Conservation (phyloP, 306 rosid genomes). For the Luffa aegyptiaca region DNA sequence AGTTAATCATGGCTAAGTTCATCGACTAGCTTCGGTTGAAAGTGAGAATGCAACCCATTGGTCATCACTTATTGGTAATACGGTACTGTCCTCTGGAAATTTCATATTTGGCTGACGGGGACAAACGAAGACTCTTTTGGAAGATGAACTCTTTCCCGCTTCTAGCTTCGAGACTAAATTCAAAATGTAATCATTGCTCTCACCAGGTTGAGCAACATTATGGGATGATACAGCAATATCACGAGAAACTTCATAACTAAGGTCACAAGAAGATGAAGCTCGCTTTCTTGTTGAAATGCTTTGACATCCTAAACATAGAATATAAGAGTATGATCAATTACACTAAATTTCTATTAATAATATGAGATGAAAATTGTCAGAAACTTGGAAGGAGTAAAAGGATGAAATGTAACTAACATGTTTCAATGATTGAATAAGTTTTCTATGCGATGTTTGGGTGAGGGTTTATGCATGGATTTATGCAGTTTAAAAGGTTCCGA, state of each 20-base stretch:
- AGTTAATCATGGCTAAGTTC: too few species aligned
- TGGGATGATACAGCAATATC: not conserved
- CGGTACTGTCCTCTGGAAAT: conserved; percentile 18
- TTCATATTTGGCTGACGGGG: conserved; percentile 22
- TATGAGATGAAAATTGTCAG: not conserved
- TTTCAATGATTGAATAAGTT: not conserved
- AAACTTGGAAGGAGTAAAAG: not conserved
- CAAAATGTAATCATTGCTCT: conserved; percentile 2
- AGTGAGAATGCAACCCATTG: conserved; percentile 39
- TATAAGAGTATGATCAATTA: not conserved
- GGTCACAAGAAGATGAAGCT: conserved; percentile 8
- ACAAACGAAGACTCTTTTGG: conserved; percentile 18
- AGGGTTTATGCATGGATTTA: not conserved
- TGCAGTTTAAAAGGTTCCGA: not conserved
- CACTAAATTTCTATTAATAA: not conserved
- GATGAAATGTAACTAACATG: not conserved
- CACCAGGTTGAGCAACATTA: not conserved
- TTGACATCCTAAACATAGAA: conserved; percentile 15
- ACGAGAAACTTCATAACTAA: not conserved
- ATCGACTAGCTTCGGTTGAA: not conserved
- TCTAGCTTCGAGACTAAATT: conserved; percentile 7
- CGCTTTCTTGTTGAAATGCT: conserved; percentile 10
- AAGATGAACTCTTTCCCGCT: conserved; percentile 13
- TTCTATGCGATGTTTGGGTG: not conserved
- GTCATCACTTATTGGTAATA: conserved; percentile 36